Percentiles rank a stretch among this genome's conserved stretches.
These are phyloP conservation scores for Talaromyces sp. DNA, from an alignment of 2,329 filamentous ascomycete species.

Conservation along the genomic window DNA sequence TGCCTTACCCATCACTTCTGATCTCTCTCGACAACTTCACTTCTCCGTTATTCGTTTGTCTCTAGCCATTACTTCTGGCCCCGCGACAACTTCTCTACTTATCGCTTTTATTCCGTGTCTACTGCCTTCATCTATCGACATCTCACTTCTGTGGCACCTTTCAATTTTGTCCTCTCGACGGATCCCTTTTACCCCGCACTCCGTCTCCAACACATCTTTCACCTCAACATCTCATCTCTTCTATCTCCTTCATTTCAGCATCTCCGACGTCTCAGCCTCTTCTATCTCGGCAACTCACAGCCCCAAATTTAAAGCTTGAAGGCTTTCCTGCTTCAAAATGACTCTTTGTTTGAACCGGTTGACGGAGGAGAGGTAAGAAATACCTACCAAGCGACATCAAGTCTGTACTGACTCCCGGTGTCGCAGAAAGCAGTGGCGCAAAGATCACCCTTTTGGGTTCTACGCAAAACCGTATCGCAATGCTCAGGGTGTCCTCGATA, in stretches of 20 bases:
- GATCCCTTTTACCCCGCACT: not conserved
- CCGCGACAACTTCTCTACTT: not conserved
- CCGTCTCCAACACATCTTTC: not conserved
- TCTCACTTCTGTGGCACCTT: not conserved
- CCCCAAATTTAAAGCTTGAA: not conserved
- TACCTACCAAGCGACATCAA: not conserved
- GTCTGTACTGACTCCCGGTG: constrained; percentile 5
- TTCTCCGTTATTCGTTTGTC: not conserved
- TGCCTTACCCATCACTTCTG: not conserved
- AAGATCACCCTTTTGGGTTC: constrained; percentile 96
- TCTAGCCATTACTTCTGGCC: not conserved
- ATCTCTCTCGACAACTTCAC: not conserved
- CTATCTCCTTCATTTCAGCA: too few relatives aligned
- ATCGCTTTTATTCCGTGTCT: not conserved
- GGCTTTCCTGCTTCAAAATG: not conserved
- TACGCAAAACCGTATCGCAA: constrained; percentile 84
- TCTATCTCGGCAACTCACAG: not conserved
- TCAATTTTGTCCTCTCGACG: not conserved
- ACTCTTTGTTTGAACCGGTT: constrained; percentile 11
- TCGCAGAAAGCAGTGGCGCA: constrained; percentile 89
- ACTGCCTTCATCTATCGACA: not conserved
- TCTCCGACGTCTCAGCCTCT: not conserved
- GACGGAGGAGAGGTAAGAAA: constrained; percentile 10
- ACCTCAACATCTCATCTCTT: too few relatives aligned
- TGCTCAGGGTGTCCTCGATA: constrained; percentile 73